These are phyloP conservation scores for Botryosphaeria dothidea DNA, from an alignment of 2,329 filamentous ascomycete genomes.

Conservation along the genomic window DNA sequence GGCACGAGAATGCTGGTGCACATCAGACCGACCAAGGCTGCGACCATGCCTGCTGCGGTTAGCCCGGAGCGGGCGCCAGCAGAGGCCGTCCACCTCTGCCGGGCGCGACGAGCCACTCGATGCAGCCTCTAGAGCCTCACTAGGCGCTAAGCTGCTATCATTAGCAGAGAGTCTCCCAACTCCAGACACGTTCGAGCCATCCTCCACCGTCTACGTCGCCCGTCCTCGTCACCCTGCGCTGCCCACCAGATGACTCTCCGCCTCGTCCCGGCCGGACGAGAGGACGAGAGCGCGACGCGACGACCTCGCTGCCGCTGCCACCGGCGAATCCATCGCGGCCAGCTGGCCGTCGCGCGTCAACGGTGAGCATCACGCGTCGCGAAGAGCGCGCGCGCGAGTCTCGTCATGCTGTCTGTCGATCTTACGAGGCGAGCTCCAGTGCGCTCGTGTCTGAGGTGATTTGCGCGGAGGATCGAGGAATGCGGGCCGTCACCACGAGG, in stretches of 20 bases:
- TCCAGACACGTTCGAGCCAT: neutral
- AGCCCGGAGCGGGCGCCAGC: neutral
- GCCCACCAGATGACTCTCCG: neutral
- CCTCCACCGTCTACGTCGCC: constrained; percentile 3
- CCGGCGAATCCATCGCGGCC: constrained; percentile 4
- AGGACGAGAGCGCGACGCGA: neutral
- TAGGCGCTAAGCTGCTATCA: constrained; percentile 15
- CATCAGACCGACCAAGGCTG: constrained; percentile 10
- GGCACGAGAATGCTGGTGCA: constrained; percentile 16
- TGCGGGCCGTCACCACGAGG: constrained; percentile 13
- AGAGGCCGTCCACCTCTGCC: neutral
- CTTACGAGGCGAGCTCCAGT: constrained; percentile 7
- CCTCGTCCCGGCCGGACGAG: neutral
- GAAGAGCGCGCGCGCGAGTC: neutral
- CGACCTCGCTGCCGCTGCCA: neutral
- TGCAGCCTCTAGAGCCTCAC: constrained; percentile 6
- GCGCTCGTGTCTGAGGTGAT: constrained; percentile 7
- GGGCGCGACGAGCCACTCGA: constrained; percentile 7
- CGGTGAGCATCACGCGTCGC: neutral
- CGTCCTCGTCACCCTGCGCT: constrained; percentile 5
- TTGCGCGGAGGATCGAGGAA: constrained; percentile 11
- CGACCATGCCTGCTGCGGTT: neutral
- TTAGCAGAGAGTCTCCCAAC: constrained; percentile 8
- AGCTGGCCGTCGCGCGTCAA: neutral
- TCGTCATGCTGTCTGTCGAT: neutral